These are phyloP conservation scores for Wickerhamiella slavikovae DNA, from an alignment of 805 yeast species.

Conservation along the genomic window DNA sequence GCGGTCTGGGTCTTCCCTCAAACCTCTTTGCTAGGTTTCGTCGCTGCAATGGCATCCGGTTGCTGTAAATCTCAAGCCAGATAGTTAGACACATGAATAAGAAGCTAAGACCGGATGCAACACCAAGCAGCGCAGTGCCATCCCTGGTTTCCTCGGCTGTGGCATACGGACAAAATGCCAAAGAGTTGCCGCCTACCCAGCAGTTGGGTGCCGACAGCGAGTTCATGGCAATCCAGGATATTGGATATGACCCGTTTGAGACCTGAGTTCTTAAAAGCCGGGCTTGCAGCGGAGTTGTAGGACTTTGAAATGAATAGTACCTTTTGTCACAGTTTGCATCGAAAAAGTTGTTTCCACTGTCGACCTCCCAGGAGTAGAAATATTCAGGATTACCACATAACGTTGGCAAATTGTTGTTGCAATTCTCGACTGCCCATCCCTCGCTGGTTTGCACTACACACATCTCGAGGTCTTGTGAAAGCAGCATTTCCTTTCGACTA, in stretches of 20 bases:
- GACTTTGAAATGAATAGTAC: constrained; percentile 23
- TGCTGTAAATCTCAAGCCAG: constrained; percentile 27
- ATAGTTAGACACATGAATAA: constrained; percentile 31
- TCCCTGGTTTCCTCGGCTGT: constrained; percentile 30
- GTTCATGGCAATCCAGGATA: constrained; percentile 66
- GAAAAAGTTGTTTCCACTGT: constrained; percentile 17
- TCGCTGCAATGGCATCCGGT: constrained; percentile 34
- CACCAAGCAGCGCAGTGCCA: constrained; percentile 43
- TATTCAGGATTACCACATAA: constrained; percentile 35
- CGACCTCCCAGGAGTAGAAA: constrained; percentile 20
- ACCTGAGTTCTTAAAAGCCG: neutral
- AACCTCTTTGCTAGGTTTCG: neutral
- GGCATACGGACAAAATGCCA: constrained; percentile 61
- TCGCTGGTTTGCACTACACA: constrained; percentile 24
- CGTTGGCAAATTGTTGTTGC: constrained; percentile 32
- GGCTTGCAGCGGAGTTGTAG: constrained; percentile 31
- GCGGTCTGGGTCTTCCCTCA: neutral
- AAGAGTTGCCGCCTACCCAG: constrained; percentile 72
- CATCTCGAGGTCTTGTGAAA: constrained; percentile 12
- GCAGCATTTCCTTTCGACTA: constrained; percentile 6
- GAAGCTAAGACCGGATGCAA: constrained; percentile 40
- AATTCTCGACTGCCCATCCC: constrained; percentile 51
- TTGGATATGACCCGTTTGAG: constrained; percentile 14
- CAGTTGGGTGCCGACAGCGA: constrained; percentile 54
- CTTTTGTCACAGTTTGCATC: constrained; percentile 18